Conservation (phyloP, 2,329 filamentous ascomycete species). For the Neurospora sp. region DNA sequence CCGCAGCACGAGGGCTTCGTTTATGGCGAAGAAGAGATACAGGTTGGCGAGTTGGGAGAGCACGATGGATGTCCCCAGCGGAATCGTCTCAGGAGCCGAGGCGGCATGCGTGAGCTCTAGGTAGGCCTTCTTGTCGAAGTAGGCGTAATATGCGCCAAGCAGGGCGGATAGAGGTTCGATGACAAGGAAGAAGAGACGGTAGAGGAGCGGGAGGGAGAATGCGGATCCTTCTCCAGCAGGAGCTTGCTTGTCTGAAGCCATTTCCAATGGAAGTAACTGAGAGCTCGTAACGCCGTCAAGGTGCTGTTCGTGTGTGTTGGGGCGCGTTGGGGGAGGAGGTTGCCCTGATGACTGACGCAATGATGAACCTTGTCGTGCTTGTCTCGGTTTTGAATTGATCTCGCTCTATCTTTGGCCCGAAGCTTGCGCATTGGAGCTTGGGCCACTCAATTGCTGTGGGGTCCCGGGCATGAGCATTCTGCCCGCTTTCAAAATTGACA, state of each 20-base stretch:
- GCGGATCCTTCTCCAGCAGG: constrained; percentile 14
- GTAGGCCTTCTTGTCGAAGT: constrained; percentile 44
- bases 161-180: constrained; percentile 53
- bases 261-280: not conserved
- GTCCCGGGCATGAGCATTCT: not conserved
- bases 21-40: constrained; percentile 67
- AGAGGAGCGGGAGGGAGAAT: constrained; percentile 46
- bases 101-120: constrained; percentile 48
- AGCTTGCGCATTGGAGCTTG: constrained; percentile 3
- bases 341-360: not conserved
- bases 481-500: constrained; percentile 9
- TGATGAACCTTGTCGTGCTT: not conserved
- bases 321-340: not conserved
- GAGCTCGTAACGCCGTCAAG: not conserved
- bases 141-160: constrained; percentile 40
- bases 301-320: not conserved
- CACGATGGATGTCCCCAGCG: constrained; percentile 53
- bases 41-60: constrained; percentile 69
- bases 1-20: constrained; percentile 66
- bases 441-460: not conserved
- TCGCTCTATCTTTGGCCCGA: not conserved
- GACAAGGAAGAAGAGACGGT: constrained; percentile 65
- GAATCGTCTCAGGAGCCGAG: constrained; percentile 37
- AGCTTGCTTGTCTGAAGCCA: constrained; percentile 6
- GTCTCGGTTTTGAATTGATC: not conserved